These are phyloP conservation scores for Pythium phragmitis DNA, from an alignment of 352 stramenopile genomes.

Conservation along the genomic window DNA sequence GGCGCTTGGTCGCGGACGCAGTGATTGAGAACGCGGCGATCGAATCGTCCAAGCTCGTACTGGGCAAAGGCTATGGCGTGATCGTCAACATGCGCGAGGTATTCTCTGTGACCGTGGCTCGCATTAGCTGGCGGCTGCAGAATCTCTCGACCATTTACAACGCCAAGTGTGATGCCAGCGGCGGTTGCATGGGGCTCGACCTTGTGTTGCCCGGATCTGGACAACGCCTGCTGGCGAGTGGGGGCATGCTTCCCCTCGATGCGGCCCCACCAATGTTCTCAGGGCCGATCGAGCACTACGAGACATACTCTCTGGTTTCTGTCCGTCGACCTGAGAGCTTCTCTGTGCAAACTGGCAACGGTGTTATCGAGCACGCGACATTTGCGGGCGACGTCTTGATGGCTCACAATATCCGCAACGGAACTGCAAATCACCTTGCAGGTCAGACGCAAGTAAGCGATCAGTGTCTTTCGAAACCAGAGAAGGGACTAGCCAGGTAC, in stretches of 20 bases:
- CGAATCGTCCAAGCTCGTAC: not conserved
- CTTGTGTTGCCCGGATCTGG: not conserved
- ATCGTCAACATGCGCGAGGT: not conserved
- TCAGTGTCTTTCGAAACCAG: not conserved
- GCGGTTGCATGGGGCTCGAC: constrained; percentile 2
- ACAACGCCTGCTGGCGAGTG: not conserved
- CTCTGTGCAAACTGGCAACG: no score
- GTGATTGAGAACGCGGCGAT: not conserved
- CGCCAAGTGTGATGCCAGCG: not conserved
- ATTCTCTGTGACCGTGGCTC: not conserved
- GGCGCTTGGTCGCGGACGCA: not conserved
- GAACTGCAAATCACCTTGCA: not conserved
- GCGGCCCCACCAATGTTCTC: not conserved
- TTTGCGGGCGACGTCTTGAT: no score
- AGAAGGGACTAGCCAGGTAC: not conserved
- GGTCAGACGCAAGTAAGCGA: not conserved
- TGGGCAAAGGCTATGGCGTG: not conserved
- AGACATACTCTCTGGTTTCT: no score
- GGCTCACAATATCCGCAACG: not conserved
- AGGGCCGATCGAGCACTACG: not conserved
- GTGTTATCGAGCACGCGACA: no score
- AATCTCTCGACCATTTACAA: not conserved
- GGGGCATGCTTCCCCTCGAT: not conserved
- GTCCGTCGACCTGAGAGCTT: no score
- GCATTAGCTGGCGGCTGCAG: not conserved